Evolutionary conservation across 345 rosid species (phyloP).

Genomic region (Kandelia obovata): DNA sequence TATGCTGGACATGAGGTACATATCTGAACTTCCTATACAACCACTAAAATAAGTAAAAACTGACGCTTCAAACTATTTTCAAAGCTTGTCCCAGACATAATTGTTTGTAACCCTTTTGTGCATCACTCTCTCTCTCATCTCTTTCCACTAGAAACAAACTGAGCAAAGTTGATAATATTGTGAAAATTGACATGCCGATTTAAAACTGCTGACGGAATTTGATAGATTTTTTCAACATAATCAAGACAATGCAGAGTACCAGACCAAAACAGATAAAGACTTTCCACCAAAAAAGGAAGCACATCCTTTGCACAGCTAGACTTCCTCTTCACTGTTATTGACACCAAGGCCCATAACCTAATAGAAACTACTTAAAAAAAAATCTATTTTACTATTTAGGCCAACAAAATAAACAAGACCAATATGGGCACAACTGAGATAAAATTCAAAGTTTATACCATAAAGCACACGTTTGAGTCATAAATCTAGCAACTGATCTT

Average conservation of each 20-base stretch:
- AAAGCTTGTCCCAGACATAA: slow-evolving; percentile 2
- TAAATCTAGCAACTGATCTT: background rate
- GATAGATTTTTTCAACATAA: slow-evolving; percentile 11
- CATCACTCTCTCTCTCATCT: background rate
- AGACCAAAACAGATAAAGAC: slow-evolving; percentile 16
- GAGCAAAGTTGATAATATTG: slow-evolving; percentile 7
- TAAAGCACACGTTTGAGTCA: background rate
- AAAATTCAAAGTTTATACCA: background rate
- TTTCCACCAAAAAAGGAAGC: slow-evolving; percentile 10
- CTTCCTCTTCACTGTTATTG: slow-evolving; percentile 9
- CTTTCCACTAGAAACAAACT: slow-evolving; percentile 3
- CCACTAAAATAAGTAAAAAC: slow-evolving; percentile 7
- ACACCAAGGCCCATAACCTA: slow-evolving; percentile 32
- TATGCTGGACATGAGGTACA: background rate
- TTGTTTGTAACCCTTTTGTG: background rate
- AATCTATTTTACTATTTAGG: slow-evolving; percentile 11
- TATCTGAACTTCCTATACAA: background rate
- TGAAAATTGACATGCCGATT: slow-evolving; percentile 9
- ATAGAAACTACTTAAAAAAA: slow-evolving; percentile 15
- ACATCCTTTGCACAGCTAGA: slow-evolving; percentile 1
- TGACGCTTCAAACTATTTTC: background rate
- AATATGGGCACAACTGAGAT: slow-evolving; percentile 2
- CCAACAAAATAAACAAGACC: background rate
- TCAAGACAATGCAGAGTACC: slow-evolving; percentile 12
- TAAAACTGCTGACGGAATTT: slow-evolving; percentile 26